A percentile compares a stretch with the other conserved stretches of the same genome.
phyloP scores from a whole-genome alignment of 164 flowering plant genomes.

The Vitis rotundifolia region DNA sequence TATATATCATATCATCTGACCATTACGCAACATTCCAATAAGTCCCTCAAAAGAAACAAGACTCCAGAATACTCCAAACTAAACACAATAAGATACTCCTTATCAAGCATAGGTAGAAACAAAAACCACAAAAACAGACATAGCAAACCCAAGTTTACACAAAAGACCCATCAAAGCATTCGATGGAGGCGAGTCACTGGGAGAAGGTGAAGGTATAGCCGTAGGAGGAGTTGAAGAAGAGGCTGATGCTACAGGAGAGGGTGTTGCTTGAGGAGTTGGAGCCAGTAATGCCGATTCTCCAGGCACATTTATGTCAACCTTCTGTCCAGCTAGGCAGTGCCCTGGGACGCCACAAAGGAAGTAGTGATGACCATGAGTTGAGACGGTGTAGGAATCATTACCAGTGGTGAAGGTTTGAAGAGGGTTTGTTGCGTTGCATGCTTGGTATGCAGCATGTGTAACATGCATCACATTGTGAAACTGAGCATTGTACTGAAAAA shows the following conservation, averaged over 20 bases:
- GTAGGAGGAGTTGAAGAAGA: slow-evolving; percentile 14
- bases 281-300: neutral
- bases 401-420: slow-evolving; percentile 32
- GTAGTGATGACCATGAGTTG: slow-evolving; percentile 31
- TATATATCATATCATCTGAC: no score
- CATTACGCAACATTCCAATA: no score
- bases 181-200: slow-evolving; percentile 15
- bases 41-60: neutral
- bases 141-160: slow-evolving; percentile 11
- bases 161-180: slow-evolving; percentile 4
- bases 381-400: slow-evolving; percentile 38
- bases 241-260: neutral
- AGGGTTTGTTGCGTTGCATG: slow-evolving; percentile 34
- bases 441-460: slow-evolving; percentile 24
- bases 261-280: neutral
- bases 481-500: slow-evolving; percentile 34
- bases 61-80: neutral
- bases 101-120: slow-evolving; percentile 9
- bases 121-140: slow-evolving; percentile 17
- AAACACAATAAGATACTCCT: neutral
- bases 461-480: slow-evolving; percentile 46
- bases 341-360: slow-evolving; percentile 44
- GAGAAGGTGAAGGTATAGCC: slow-evolving; percentile 15
- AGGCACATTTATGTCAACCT: slow-evolving; percentile 41
- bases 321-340: slow-evolving; percentile 49